Conservation (phyloP, 164 flowering plant species). For the Kalanchoe fedtschenkoi region DNA sequence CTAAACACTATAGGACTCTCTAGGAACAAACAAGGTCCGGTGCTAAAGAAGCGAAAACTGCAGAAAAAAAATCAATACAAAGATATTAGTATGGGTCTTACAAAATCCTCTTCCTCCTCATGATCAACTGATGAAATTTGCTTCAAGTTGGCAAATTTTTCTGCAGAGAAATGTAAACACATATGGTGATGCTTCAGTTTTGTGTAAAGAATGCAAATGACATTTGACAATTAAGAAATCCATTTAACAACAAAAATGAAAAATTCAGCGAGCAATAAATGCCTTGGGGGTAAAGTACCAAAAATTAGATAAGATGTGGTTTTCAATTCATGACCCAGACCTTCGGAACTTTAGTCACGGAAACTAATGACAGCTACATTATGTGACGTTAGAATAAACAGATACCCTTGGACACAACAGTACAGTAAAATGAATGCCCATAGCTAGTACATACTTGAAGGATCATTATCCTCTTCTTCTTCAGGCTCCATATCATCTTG, state of each 20-base stretch:
- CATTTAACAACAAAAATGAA: neutral
- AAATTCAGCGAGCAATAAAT: no score
- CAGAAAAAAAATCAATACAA: neutral
- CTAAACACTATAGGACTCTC: no score
- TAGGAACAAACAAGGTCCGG: no score
- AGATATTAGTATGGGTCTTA: constrained; percentile 19
- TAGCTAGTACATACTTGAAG: neutral
- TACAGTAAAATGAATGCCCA: neutral
- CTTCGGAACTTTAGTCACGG: neutral
- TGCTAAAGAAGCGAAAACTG: no score
- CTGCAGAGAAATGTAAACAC: constrained; percentile 21
- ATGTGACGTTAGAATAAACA: no score
- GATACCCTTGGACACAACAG: no score
- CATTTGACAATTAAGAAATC: neutral
- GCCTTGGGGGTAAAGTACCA: neutral
- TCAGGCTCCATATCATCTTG: constrained; percentile 55
- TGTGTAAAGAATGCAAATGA: neutral
- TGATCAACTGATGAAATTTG: constrained; percentile 11
- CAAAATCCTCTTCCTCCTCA: constrained; percentile 41
- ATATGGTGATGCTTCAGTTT: neutral
- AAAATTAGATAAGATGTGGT: neutral
- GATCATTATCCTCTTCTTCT: constrained; percentile 33
- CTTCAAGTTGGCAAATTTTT: constrained; percentile 16
- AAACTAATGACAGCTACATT: no score
- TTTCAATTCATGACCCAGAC: neutral